phyloP scores from a whole-genome alignment of 495 filamentous ascomycete species.

The Amorphotheca resinae region DNA sequence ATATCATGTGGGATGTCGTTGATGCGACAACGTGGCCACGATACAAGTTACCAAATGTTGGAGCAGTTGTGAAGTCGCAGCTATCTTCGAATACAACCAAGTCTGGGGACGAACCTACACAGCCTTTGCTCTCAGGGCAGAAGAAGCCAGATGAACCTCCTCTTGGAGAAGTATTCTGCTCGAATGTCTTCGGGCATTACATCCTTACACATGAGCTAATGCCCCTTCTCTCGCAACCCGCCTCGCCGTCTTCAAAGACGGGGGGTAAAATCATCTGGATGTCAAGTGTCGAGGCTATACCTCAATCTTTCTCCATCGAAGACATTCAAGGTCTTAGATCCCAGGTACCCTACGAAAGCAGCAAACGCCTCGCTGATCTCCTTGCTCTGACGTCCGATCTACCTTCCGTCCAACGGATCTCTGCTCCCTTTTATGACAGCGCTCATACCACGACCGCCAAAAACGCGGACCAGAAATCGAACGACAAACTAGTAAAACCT shows the following conservation, averaged over 20 bases:
- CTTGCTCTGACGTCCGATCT: constrained; percentile 63
- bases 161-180: constrained; percentile 72
- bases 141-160: constrained; percentile 33
- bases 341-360: constrained; percentile 59
- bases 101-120: constrained; percentile 8
- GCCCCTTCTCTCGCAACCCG: constrained; percentile 45
- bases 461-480: constrained; percentile 2
- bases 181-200: constrained; percentile 94
- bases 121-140: constrained; percentile 8
- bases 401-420: constrained; percentile 47
- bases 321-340: constrained; percentile 68
- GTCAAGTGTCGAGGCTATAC: constrained; percentile 59
- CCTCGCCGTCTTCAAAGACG: constrained; percentile 23
- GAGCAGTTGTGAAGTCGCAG: constrained; percentile 32
- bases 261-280: constrained; percentile 68
- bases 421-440: constrained; percentile 25
- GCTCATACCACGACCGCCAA: constrained; percentile 16
- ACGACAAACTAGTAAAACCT: constrained; percentile 16
- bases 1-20: constrained; percentile 49
- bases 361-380: constrained; percentile 77
- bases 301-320: constrained; percentile 39
- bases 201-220: constrained; percentile 69
- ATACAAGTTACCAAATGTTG: constrained; percentile 55
- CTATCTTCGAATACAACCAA: neutral
- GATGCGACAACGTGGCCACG: constrained; percentile 63